Percentiles rank a stretch among this genome's conserved stretches.
Evolutionary conservation across 208 protist species (phyloP).

Genomic region (Endotrypanum monterogeii): DNA sequence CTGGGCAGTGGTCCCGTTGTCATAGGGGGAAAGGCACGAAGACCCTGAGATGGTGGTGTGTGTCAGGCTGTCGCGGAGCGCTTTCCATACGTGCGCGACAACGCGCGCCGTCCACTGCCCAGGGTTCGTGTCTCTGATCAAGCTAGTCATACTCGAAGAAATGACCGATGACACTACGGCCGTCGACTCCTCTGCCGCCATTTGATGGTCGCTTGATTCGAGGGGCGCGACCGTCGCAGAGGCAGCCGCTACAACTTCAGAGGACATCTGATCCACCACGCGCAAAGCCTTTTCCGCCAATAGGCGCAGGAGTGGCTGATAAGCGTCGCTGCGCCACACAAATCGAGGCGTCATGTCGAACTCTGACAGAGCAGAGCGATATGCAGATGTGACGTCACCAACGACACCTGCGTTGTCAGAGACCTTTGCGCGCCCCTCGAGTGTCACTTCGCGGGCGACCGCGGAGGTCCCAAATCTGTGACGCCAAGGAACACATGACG

Average conservation of each 20-base stretch:
- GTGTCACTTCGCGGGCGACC: not conserved
- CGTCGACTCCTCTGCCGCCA: too few species aligned
- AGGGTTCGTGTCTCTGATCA: not conserved
- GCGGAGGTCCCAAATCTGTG: not conserved
- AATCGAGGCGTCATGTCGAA: not conserved
- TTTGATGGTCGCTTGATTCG: not conserved
- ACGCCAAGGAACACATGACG: not conserved
- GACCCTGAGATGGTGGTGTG: not conserved
- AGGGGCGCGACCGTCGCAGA: not conserved
- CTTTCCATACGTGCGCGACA: slow-evolving; percentile 5
- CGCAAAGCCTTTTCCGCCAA: not conserved
- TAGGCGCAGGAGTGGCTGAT: not conserved
- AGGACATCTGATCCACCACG: not conserved
- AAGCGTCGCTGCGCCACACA: slow-evolving; percentile 15
- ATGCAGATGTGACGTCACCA: not conserved
- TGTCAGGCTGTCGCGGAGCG: not conserved
- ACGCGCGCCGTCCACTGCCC: not conserved
- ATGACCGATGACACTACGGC: not conserved
- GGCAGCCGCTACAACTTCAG: slow-evolving; percentile 2
- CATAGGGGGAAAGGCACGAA: not conserved
- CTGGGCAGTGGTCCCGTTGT: not conserved
- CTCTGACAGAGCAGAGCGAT: not conserved
- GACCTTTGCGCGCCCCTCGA: not conserved
- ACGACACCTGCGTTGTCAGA: not conserved
- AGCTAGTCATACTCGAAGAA: not conserved